These are phyloP conservation scores for Dactylis glomerata DNA, from an alignment of 176 grass and related monocot species.

Conservation along the genomic window DNA sequence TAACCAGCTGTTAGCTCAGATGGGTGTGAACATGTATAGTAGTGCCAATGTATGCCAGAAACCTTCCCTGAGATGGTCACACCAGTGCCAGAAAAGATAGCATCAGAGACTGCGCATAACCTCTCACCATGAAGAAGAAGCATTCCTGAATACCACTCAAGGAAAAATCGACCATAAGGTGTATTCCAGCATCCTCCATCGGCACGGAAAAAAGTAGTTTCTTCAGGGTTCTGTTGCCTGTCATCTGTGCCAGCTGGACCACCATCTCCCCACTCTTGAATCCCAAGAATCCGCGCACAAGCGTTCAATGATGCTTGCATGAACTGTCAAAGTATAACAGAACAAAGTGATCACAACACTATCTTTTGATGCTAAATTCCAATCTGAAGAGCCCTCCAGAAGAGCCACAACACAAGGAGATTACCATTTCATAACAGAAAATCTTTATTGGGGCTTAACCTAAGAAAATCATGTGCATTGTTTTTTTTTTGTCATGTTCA, in stretches of 20 bases:
- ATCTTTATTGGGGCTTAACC: neutral
- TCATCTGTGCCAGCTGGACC: slow-evolving; percentile 30
- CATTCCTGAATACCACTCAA: slow-evolving; percentile 80
- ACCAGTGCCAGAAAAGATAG: slow-evolving; percentile 50
- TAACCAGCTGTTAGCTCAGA: slow-evolving; percentile 78
- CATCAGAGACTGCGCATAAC: slow-evolving; percentile 52
- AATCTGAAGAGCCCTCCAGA: neutral
- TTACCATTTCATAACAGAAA: neutral
- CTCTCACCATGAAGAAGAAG: slow-evolving; percentile 69
- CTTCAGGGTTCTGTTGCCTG: slow-evolving; percentile 34
- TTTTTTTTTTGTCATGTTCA: slow-evolving; percentile 3
- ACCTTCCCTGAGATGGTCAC: slow-evolving; percentile 63
- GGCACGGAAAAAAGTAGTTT: slow-evolving; percentile 45
- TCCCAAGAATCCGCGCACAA: slow-evolving; percentile 31
- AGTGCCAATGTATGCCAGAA: slow-evolving; percentile 69
- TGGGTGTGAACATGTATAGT: slow-evolving; percentile 55
- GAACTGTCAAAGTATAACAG: slow-evolving; percentile 42
- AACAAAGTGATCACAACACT: slow-evolving; percentile 23
- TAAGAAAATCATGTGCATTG: neutral
- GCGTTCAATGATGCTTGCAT: slow-evolving; percentile 73
- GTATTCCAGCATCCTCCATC: slow-evolving; percentile 68
- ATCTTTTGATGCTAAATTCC: slow-evolving; percentile 1
- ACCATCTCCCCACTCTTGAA: slow-evolving; percentile 41
- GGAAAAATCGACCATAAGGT: slow-evolving; percentile 60
- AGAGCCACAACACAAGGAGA: neutral